Evolutionary conservation across 768 basidiomycete genomes (phyloP).

Genomic region (Boletus barrowsii): DNA sequence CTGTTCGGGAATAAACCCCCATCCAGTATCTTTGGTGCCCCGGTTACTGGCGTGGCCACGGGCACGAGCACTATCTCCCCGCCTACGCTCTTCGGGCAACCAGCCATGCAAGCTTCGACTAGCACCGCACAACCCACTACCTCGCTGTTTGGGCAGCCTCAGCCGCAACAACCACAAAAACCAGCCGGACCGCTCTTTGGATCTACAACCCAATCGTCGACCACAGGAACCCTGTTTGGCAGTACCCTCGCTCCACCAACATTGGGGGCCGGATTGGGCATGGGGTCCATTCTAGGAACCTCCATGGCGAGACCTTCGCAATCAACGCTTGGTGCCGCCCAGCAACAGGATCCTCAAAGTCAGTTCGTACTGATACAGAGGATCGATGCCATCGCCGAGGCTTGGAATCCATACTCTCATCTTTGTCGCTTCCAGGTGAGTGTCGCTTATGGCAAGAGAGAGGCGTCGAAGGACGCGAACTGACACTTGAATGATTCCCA

Average conservation of each 20-base stretch:
- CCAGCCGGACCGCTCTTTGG: slow-evolving; percentile 30
- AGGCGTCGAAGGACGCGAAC: not conserved
- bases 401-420: slow-evolving; percentile 69
- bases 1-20: slow-evolving; percentile 37
- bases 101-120: slow-evolving; percentile 12
- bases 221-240: slow-evolving; percentile 37
- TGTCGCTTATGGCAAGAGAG: not conserved
- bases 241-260: slow-evolving; percentile 32
- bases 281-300: slow-evolving; percentile 30
- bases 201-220: slow-evolving; percentile 23
- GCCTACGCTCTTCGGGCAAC: slow-evolving; percentile 33
- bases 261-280: slow-evolving; percentile 26
- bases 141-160: slow-evolving; percentile 23
- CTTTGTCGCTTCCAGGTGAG: slow-evolving; percentile 78
- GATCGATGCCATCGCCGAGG: slow-evolving; percentile 61
- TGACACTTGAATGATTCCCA: slow-evolving; percentile 25
- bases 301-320: slow-evolving; percentile 33
- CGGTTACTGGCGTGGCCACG: slow-evolving; percentile 17
- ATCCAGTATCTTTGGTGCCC: slow-evolving; percentile 29
- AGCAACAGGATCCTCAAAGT: slow-evolving; percentile 57
- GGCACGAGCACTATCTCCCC: slow-evolving; percentile 15
- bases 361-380: slow-evolving; percentile 56
- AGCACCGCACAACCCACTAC: slow-evolving; percentile 13
- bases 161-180: slow-evolving; percentile 22
- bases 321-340: slow-evolving; percentile 36